Evolutionary conservation across 2,329 filamentous ascomycete species (phyloP), one percentile per base, ranked within the genome.

Genomic region (Penicillium sp.): DNA sequence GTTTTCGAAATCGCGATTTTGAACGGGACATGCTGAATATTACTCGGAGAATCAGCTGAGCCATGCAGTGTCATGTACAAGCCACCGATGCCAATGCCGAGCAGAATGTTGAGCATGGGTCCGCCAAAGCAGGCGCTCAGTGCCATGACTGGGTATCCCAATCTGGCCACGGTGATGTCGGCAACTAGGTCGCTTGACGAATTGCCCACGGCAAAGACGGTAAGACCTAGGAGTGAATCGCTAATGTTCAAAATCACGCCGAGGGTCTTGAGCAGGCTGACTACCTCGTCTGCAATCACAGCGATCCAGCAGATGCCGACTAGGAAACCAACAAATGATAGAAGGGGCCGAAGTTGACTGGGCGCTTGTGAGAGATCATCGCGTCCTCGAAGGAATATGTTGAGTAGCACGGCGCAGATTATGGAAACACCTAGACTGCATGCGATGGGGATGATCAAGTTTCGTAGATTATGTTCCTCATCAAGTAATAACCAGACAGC

Each of bases 61-160:
- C 50, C 43, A 18, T 58, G 47, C 30, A 52, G 33, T 56, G 90
- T 92, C 82, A 97, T 94, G 69, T 92, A 95, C 40, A 90, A 82
- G 16, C 94, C 94, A 24, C 89, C 89, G 3, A 97, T 79, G n/a
- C 94, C 94, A 52, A 99, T 92, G 0, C 94, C 94, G 3, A 99
- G 83, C 0, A 99, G 77, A 61, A 99, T 99, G 66, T 99, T 99
- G 42, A 99, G 83, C 91, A 99, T 93, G 0, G 94, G 94, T 0
- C 94, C 95, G n/a, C 94, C 94, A 70, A 99, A 97, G 70, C 94
- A 99, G 4, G 94, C 94, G 33, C 90, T 92, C 42, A 88, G 76
- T 0, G 94, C 94, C 94, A 99, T 99, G 61, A 99, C 91, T 0
- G 94, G 94, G 72, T 92, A 97, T 2, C 94, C 94, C 2, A 99